Evolutionary conservation across 495 filamentous ascomycete genomes (phyloP), one percentile per base, ranked within the genome.

Genomic region (Tuber indicum): DNA sequence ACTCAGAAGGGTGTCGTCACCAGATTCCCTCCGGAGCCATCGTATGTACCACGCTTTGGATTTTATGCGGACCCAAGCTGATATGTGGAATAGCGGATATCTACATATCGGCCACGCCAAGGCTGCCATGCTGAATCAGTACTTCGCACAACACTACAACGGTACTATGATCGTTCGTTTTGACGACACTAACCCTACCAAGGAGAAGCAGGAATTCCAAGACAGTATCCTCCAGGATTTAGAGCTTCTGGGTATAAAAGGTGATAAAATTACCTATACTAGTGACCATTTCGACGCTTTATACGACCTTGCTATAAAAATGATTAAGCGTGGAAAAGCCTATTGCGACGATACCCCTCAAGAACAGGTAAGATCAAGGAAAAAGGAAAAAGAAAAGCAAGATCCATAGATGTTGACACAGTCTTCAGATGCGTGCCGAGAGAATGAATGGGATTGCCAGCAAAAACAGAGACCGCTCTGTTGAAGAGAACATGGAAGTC

Each of bases 31-130:
- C 96, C 96, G 1, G 96, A 99, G 90, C 96, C 96, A 78, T 97
- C 95, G 89, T 92, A 86, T 86, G 90, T 86, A 46, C 75, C 69
- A 26, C 23, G 14, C 58, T 66, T 6, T 32, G 16, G 1, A 66
- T 66, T 66, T 47, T 76, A 42, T 46, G 69, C 2, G 19, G 52
- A 73, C 69, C 41, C 69, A 44, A 77, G 58, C 72, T 79, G 77
- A 77, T 46, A 74, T 49, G 77, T 72, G 46, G 75, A 19, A 23
- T 70, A 90, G 89, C 75, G 94, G 94, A 42, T 97, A 97, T 80
- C 90, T 97, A 46, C 94, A 97, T 85, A 96, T 97, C 75, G 94
- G 94, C 73, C 94, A 97, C 85, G 93, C 93, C 73, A 97, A 97
- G 85, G 94, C 94, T 19, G 94, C 94, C 17, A 87, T 97, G 66